Evolutionary conservation across 441 rosid species (phyloP).

Genomic region (Raphanus hybrid): DNA sequence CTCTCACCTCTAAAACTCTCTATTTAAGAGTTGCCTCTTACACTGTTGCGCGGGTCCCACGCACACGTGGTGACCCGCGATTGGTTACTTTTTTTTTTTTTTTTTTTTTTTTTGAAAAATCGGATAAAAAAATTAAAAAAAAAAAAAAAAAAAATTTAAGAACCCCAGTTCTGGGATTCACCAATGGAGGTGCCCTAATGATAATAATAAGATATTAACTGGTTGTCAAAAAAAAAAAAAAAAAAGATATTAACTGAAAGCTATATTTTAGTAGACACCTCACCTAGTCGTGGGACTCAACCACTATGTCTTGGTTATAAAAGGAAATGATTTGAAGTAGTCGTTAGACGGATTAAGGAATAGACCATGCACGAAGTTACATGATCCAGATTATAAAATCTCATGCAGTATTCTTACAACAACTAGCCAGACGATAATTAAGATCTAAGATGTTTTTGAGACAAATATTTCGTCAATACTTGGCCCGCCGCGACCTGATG

Average conservation of each 20-base stretch:
- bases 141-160: too few relatives aligned
- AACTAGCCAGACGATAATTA: not conserved
- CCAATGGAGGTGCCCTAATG: too few relatives aligned
- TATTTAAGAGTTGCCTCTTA: too few relatives aligned
- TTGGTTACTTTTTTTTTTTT: too few relatives aligned
- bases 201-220: not conserved
- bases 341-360: not conserved
- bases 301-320: not conserved
- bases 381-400: not conserved
- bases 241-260: not conserved
- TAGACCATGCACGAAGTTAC: constrained; percentile 8
- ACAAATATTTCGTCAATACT: not conserved
- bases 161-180: too few relatives aligned
- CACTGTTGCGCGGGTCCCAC: too few relatives aligned
- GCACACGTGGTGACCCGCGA: too few relatives aligned
- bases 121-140: too few relatives aligned
- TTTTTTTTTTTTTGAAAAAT: too few relatives aligned
- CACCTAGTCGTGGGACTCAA: not conserved
- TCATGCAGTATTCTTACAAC: not conserved
- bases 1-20: too few relatives aligned
- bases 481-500: not conserved
- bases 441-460: not conserved
- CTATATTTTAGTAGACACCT: not conserved
- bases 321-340: not conserved
- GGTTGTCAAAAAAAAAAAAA: not conserved